phyloP scores from a whole-genome alignment of 257 asterid genomes.

The Nicotiana noctiflora region DNA sequence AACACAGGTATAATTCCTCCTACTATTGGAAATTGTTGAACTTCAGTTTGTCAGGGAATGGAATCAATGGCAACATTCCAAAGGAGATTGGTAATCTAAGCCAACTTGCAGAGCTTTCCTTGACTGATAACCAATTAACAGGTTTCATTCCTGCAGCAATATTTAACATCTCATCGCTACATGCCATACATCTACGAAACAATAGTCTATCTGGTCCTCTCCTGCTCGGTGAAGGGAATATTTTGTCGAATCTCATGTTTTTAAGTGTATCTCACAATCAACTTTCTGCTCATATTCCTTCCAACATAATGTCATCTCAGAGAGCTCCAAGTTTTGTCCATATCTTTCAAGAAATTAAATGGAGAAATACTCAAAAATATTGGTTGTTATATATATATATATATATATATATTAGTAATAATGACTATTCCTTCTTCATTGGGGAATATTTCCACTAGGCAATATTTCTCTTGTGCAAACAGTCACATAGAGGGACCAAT shows the following conservation, averaged over 20 bases:
- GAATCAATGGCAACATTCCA: slow-evolving; percentile 8
- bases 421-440: slow-evolving; percentile 13
- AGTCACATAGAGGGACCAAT: slow-evolving; percentile 21
- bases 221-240: neutral
- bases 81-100: no score
- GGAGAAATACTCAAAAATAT: slow-evolving; percentile 22
- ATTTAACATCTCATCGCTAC: slow-evolving; percentile 23
- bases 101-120: neutral
- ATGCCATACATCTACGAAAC: slow-evolving; percentile 1
- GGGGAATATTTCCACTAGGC: slow-evolving; percentile 24
- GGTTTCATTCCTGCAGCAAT: slow-evolving; percentile 24
- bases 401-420: slow-evolving; percentile 19
- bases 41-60: neutral
- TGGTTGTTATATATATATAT: slow-evolving; percentile 30
- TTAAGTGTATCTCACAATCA: slow-evolving; percentile 22
- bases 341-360: slow-evolving; percentile 19
- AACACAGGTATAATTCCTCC: neutral
- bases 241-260: neutral
- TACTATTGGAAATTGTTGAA: neutral
- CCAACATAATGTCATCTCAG: slow-evolving; percentile 16
- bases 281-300: slow-evolving; percentile 14
- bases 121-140: slow-evolving; percentile 10
- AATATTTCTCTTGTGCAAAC: slow-evolving; percentile 8
- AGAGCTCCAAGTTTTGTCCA: neutral
- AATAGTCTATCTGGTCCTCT: slow-evolving; percentile 8